Evolutionary conservation across 345 rosid species (phyloP), one percentile per base, ranked within the genome.

Genomic region (Rhodomyrtus tomentosa): DNA sequence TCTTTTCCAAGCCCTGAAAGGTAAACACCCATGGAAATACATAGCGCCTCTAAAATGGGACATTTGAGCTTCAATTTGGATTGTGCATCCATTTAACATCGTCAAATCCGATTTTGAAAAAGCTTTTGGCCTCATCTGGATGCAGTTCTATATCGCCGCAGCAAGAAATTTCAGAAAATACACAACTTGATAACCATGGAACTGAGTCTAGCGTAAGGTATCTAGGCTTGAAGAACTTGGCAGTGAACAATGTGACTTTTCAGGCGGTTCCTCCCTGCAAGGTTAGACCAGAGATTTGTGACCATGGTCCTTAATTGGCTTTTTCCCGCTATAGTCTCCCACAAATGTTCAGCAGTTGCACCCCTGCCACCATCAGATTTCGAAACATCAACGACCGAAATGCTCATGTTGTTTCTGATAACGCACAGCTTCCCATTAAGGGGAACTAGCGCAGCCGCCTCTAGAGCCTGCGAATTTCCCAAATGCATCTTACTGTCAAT

Each of bases 171-270:
- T 68, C 45, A 8, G 45, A 68, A 68, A 68, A 68, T 68, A 81
- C 51, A 48, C n/a, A n/a, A n/a, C n/a, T n/a, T n/a, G n/a, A n/a
- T 68, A 81, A 81, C 83, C 83, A 50, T 51, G 40, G 40, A 20
- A 51, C 20, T 24, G 24, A 80, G 55, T 80, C 48, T 62, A 32
- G 74, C 21, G 52, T 49, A 80, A 38, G 51, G 40, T 32, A 14
- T 81, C 82, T 81, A 94, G 25, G 95, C 94, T 89, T 89, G 93
- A 81, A 94, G 97, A 87, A 91, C 93, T 89, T 94, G 95, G 86
- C 97, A 93, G 84, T 94, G 97, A 84, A 94, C 92, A 45, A 94
- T 90, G 87, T 92, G 93, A 88, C 97, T 93, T 82, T 90, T 93
- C 82, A 94, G 90, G 83, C 97, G 92, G 87, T 88, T 92, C 92